These are phyloP conservation scores for Penicillium oxalicum DNA, from an alignment of 2,329 filamentous ascomycete species.

Conservation along the genomic window DNA sequence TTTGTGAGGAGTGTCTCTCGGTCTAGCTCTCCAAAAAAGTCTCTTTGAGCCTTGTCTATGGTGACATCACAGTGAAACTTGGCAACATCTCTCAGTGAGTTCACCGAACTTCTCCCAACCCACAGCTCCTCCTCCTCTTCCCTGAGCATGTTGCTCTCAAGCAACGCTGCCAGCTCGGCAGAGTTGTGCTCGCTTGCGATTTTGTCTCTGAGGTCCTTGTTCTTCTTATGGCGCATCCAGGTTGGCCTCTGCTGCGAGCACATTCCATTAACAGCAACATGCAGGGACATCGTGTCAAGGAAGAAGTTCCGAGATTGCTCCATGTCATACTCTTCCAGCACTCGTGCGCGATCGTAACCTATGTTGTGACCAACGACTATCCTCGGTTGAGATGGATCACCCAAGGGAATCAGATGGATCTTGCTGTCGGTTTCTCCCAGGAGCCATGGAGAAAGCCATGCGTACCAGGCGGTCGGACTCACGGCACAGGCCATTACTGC, in stretches of 20 bases:
- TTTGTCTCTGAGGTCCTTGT: constrained; percentile 73
- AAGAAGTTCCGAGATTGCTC: constrained; percentile 79
- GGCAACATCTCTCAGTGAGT: constrained; percentile 90
- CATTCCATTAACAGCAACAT: constrained; percentile 98
- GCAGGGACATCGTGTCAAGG: constrained; percentile 95
- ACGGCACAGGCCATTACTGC: constrained; percentile 96
- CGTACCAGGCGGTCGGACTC: constrained; percentile 88
- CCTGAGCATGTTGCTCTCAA: constrained; percentile 60
- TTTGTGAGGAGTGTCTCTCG: constrained; percentile 63
- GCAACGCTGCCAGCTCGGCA: constrained; percentile 62
- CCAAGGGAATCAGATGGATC: constrained; percentile 79
- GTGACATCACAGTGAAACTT: constrained; percentile 90
- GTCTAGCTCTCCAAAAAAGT: constrained; percentile 80
- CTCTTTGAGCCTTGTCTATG: constrained; percentile 81
- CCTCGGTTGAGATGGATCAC: constrained; percentile 64
- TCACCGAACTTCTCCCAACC: constrained; percentile 91
- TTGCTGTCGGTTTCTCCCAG: constrained; percentile 72
- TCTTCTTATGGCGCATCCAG: constrained; percentile 96
- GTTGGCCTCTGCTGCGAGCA: constrained; percentile 92
- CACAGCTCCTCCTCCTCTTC: constrained; percentile 93
- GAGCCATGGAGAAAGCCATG: constrained; percentile 94
- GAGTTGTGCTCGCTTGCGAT: constrained; percentile 66
- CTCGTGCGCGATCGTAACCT: constrained; percentile 84
- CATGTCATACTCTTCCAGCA: constrained; percentile 82
- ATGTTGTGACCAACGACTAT: constrained; percentile 93